Evolutionary conservation across 768 basidiomycete genomes (phyloP).

Genomic region (Solioccasus polychromus): DNA sequence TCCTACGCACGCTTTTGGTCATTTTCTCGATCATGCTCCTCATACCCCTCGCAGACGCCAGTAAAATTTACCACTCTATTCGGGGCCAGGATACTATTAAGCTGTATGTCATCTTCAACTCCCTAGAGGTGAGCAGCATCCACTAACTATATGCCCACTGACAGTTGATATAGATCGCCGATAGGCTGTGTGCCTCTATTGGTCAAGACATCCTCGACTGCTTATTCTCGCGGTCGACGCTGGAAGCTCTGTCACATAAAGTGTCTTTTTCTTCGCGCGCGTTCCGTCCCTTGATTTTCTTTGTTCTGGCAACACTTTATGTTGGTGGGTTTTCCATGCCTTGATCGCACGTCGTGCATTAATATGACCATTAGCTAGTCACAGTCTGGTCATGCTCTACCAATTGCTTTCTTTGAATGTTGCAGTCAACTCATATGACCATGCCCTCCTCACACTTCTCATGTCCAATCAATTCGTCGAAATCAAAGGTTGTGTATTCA

Average conservation of each 20-base stretch:
- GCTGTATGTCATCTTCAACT: slow-evolving; percentile 98
- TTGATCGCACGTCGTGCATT: not conserved
- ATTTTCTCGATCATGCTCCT: slow-evolving; percentile 71
- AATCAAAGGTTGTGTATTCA: slow-evolving; percentile 99
- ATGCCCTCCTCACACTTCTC: slow-evolving; percentile 88
- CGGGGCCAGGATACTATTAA: slow-evolving; percentile 99
- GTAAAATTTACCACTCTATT: slow-evolving; percentile 97
- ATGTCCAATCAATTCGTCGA: slow-evolving; percentile 99
- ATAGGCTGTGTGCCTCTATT: slow-evolving; percentile 90
- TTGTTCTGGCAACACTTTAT: slow-evolving; percentile 77
- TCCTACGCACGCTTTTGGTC: slow-evolving; percentile 79
- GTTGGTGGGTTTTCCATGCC: slow-evolving; percentile 52
- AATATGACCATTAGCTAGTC: slow-evolving; percentile 54
- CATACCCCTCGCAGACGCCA: slow-evolving; percentile 85
- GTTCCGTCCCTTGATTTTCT: slow-evolving; percentile 80
- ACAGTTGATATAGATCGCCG: slow-evolving; percentile 88
- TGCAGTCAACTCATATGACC: slow-evolving; percentile 97
- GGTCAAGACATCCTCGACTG: slow-evolving; percentile 98
- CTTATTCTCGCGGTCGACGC: slow-evolving; percentile 88
- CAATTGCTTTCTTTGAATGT: slow-evolving; percentile 94
- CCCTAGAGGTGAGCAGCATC: slow-evolving; percentile 75
- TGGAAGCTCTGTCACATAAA: slow-evolving; percentile 67
- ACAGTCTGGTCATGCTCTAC: slow-evolving; percentile 94
- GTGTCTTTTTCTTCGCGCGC: slow-evolving; percentile 60
- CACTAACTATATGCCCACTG: no score